Base-by-base conservation (phyloP, 305 asterid genomes). In the Caryopteris hybrid region DNA sequence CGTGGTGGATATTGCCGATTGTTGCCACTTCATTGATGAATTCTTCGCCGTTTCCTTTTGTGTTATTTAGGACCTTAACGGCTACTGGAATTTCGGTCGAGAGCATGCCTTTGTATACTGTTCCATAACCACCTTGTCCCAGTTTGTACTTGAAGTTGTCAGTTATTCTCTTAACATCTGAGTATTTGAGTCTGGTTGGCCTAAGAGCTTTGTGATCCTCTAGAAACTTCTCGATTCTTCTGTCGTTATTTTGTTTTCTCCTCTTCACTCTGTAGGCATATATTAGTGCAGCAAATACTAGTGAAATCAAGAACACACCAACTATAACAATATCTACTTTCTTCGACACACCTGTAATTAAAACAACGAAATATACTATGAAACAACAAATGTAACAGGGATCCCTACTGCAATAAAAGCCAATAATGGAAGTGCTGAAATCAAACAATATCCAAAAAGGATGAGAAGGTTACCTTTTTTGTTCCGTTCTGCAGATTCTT, bases 1-100 rank as follows among this genome's bases (percentile, higher is more conserved):
- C 82, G 27, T 89, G 96, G 43, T 87, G 96, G 51, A 89, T 89
- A 27, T 81, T 79, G 45, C 96, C 95, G 5, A 87, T 89, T 27
- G 94, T 87, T 12, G 77, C 76, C 3, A 87, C 93, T 76, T 88
- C 97, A 36, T 86, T 90, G 73, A 90, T 72, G 75, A 88, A 88
- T 8, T 90, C 97, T 14, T 88, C 87, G 0, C 93, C 95, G 1
- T 88, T 77, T n/a, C 95, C 93, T 64, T 86, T 76, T 43, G 66
- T 52, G 71, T 42, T 83, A 13, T 70, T 76, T 2, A 86, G 84
- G 42, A 86, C 79, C 68, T 86, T 86, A 8, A 86, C 78, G 0
- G 88, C 91, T 0, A 81, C 88, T 3, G 65, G 72, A 61, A 90
- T 78, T 25, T 88, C 93, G 18, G 76, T 72, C 0, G 86, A 80